phyloP scores from a whole-genome alignment of 352 stramenopile species.

The Phytophthora tubulina region DNA sequence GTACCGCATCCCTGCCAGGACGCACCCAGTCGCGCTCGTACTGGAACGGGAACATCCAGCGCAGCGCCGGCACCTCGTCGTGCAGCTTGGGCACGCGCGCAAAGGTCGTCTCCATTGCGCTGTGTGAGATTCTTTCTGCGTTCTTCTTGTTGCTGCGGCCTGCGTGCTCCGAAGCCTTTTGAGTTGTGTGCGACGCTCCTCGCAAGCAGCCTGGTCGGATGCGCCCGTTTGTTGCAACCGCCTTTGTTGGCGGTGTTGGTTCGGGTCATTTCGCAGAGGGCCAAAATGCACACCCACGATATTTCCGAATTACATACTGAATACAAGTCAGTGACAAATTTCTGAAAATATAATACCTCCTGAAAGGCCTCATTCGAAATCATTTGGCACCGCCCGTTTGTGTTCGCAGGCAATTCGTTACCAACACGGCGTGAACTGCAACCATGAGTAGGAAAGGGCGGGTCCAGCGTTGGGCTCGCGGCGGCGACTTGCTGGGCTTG shows the following conservation, averaged over 20 bases:
- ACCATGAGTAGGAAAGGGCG: slow-evolving; percentile 17
- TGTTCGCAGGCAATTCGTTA: slow-evolving; percentile 23
- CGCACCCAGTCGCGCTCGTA: slow-evolving; percentile 81
- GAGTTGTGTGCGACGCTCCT: slow-evolving; percentile 33
- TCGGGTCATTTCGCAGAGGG: slow-evolving; percentile 20
- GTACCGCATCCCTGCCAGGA: background rate
- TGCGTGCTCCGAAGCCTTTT: slow-evolving; percentile 33
- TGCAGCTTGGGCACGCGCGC: slow-evolving; percentile 41
- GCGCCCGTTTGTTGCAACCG: slow-evolving; percentile 35
- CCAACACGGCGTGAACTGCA: slow-evolving; percentile 23
- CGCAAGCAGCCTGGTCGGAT: background rate
- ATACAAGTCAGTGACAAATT: slow-evolving; percentile 7
- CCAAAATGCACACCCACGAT: slow-evolving; percentile 19
- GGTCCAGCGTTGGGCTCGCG: slow-evolving; percentile 4
- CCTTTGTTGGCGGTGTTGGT: background rate
- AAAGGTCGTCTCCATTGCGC: slow-evolving; percentile 37
- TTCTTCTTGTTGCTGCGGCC: slow-evolving; percentile 9
- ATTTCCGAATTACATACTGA: slow-evolving; percentile 30
- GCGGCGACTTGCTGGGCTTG: background rate
- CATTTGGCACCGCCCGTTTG: background rate
- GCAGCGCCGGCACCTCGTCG: slow-evolving; percentile 64
- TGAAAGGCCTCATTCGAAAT: slow-evolving; percentile 15
- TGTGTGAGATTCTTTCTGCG: slow-evolving; percentile 6
- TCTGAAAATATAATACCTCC: background rate
- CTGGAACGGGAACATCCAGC: slow-evolving; percentile 72